Conservation (phyloP, 2,329 filamentous ascomycete genomes). For the Pseudocercospora vitis region DNA sequence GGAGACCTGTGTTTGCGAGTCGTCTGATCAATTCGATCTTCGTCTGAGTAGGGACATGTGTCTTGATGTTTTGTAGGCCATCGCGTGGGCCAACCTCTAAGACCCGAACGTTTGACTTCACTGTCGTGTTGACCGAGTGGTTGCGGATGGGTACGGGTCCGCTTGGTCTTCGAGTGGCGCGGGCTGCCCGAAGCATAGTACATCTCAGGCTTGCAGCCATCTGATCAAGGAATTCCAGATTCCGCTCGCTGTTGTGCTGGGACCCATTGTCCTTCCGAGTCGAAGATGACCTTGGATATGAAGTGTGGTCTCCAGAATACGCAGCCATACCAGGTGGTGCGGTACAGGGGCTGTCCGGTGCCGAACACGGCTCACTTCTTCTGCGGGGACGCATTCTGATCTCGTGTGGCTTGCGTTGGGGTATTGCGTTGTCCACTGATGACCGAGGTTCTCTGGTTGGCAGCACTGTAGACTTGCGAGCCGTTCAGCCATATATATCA, state of each 20-base stretch:
- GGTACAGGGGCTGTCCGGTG: neutral
- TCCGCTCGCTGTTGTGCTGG: neutral
- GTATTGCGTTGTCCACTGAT: too few relatives aligned
- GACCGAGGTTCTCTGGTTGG: neutral
- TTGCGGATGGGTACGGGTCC: conserved; percentile 3
- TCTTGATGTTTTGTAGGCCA: conserved; percentile 56
- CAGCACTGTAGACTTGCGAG: too few relatives aligned
- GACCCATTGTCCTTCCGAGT: neutral
- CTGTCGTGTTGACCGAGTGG: neutral
- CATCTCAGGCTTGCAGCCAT: conserved; percentile 13
- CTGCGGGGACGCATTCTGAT: conserved; percentile 1
- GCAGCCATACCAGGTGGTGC: conserved; percentile 8
- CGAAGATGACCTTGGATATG: neutral
- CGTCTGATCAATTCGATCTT: conserved; percentile 53
- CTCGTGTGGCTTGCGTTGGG: too few relatives aligned
- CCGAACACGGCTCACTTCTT: neutral
- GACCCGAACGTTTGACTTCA: conserved; percentile 30
- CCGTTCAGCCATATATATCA: neutral
- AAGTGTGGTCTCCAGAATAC: conserved; percentile 5
- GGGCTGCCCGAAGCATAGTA: conserved; percentile 7
- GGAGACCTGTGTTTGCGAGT: conserved; percentile 51
- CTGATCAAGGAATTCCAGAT: conserved; percentile 4
- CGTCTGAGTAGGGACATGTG: conserved; percentile 48
- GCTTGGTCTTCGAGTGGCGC: neutral
- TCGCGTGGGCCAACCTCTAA: conserved; percentile 56